Evolutionary conservation across 306 rosid species (phyloP).

Genomic region (Argentina anserina): DNA sequence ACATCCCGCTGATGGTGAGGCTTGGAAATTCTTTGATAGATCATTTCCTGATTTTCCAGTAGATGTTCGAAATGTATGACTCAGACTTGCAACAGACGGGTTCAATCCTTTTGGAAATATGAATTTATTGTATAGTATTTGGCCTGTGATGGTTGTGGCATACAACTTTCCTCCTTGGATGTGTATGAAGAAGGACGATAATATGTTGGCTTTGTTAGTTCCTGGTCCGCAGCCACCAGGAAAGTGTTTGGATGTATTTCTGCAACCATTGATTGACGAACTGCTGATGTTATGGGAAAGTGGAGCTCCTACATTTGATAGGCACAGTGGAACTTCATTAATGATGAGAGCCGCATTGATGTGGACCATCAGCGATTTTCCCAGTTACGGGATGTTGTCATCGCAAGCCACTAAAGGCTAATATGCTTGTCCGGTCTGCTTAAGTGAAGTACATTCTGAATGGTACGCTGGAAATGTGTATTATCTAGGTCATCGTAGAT

Average conservation of each 20-base stretch:
- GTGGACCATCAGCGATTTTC: not conserved
- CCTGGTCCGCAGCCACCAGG: not conserved
- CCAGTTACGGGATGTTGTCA: not conserved
- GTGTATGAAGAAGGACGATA: not conserved
- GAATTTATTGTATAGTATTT: not conserved
- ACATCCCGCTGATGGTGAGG: not conserved
- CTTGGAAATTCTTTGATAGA: not conserved
- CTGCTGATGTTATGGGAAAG: not conserved
- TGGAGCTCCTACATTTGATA: not conserved
- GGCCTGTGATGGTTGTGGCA: not conserved
- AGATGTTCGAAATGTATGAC: not conserved
- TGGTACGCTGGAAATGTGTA: too few species aligned
- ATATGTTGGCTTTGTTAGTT: not conserved
- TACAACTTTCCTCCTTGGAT: not conserved
- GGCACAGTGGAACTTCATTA: not conserved
- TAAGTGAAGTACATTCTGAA: too few species aligned
- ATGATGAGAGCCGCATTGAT: not conserved
- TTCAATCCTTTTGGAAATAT: not conserved
- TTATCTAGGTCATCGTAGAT: too few species aligned
- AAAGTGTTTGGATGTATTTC: not conserved
- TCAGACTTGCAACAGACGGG: not conserved
- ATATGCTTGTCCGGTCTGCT: not conserved
- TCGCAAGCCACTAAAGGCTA: not conserved
- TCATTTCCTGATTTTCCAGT: not conserved
- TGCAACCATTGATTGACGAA: not conserved